Percentiles rank a stretch among this genome's conserved stretches.
These are phyloP conservation scores for Corinectria fuckeliana DNA, from an alignment of 2,329 filamentous ascomycete species.

Conservation along the genomic window DNA sequence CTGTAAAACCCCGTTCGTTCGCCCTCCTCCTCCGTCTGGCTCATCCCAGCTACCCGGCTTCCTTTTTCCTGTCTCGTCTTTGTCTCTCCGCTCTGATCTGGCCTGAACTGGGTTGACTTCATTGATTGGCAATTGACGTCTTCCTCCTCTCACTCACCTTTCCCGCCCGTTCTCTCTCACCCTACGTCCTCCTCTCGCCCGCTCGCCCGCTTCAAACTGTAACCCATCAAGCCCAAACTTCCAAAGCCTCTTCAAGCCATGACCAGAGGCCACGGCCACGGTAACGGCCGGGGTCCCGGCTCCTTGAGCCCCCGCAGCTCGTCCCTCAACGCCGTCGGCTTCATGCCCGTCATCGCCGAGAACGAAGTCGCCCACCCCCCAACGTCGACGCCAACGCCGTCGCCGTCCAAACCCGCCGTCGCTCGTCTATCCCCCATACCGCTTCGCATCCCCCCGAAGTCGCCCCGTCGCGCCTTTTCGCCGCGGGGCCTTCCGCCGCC, in stretches of 20 bases:
- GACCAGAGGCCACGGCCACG: slow-evolving; percentile 25
- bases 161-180: neutral
- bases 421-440: neutral
- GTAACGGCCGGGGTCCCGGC: slow-evolving; percentile 19
- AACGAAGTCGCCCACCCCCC: slow-evolving; percentile 37
- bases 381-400: slow-evolving; percentile 21
- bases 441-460: neutral
- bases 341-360: slow-evolving; percentile 49
- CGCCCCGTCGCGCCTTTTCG: slow-evolving; percentile 7
- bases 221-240: neutral
- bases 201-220: neutral
- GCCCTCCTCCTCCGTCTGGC: neutral
- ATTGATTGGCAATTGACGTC: neutral
- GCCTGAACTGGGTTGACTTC: neutral
- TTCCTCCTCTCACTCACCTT: neutral
- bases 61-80: neutral
- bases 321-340: slow-evolving; percentile 36
- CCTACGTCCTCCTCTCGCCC: neutral
- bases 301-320: slow-evolving; percentile 34
- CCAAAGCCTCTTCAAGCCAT: slow-evolving; percentile 9
- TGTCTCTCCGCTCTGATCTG: slow-evolving; percentile 9
- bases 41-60: neutral
- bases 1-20: neutral
- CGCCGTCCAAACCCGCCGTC: neutral
- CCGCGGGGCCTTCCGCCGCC: slow-evolving; percentile 33